Evolutionary conservation across 225 moss, liverwort and hornwort species (phyloP).

Genomic region (Polytrichum commune): DNA sequence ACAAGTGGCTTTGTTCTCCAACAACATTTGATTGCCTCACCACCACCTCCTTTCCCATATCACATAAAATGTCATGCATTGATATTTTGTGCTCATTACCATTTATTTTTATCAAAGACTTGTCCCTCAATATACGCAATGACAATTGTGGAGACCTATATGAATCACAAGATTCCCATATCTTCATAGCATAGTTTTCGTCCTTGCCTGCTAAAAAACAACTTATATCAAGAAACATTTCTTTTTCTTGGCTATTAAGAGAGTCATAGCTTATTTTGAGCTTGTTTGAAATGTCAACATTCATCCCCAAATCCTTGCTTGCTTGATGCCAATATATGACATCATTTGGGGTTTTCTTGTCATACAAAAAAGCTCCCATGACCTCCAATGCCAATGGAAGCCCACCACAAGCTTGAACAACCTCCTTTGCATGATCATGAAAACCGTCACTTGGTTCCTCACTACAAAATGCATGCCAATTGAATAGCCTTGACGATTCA

Average conservation of each 20-base stretch:
- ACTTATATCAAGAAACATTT: constrained; percentile 13
- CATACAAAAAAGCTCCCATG: not conserved
- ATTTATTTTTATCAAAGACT: constrained; percentile 5
- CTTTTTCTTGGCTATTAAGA: not conserved
- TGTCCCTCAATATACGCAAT: constrained; percentile 1
- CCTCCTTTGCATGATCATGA: constrained; percentile 4
- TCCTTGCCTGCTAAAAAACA: constrained; percentile 13
- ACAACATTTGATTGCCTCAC: not conserved
- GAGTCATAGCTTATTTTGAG: constrained; percentile 9
- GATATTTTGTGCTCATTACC: not conserved
- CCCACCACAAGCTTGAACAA: constrained; percentile 13
- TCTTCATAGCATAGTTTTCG: constrained; percentile 2
- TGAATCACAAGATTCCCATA: constrained; percentile 13
- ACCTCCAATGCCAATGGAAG: constrained; percentile 3
- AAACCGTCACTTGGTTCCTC: constrained; percentile 3
- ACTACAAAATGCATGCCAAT: constrained; percentile 16
- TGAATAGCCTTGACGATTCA: constrained; percentile 9
- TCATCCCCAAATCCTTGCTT: constrained; percentile 3
- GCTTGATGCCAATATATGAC: not conserved
- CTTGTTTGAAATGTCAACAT: constrained; percentile 15
- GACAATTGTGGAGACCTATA: not conserved
- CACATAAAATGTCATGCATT: constrained; percentile 19
- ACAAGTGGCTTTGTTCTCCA: constrained; percentile 4
- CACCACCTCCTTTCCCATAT: constrained; percentile 20
- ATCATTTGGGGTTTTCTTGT: constrained; percentile 7